phyloP scores from a whole-genome alignment of 2,329 filamentous ascomycete genomes.

The Colletotrichum melonis region DNA sequence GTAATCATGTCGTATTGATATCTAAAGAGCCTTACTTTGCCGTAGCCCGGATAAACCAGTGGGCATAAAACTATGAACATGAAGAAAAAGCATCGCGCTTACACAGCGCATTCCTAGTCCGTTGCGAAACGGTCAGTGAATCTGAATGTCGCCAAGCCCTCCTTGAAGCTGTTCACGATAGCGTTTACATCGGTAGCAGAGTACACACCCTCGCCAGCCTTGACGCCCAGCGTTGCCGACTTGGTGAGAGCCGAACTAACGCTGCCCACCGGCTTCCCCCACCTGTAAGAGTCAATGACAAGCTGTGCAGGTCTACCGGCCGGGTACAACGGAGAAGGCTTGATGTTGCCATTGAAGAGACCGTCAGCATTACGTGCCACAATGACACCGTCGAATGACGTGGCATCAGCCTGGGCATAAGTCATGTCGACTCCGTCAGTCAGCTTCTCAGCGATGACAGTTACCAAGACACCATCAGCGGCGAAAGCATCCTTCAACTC shows the following conservation, averaged over 20 bases:
- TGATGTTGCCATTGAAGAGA: constrained; percentile 58
- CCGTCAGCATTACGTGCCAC: constrained; percentile 64
- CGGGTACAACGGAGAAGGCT: constrained; percentile 68
- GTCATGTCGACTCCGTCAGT: constrained; percentile 67
- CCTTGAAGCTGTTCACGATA: constrained; percentile 60
- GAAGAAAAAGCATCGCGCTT: neutral
- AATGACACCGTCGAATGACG: constrained; percentile 72
- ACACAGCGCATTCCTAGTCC: constrained; percentile 49
- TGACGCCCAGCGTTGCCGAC: constrained; percentile 49
- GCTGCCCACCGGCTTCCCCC: constrained; percentile 76
- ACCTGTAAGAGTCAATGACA: constrained; percentile 70
- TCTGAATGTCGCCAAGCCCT: constrained; percentile 72
- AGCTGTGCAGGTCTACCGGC: constrained; percentile 73
- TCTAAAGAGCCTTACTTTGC: neutral
- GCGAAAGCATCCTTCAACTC: constrained; percentile 61
- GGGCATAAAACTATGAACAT: constrained; percentile 18
- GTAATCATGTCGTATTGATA: neutral
- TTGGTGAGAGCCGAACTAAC: constrained; percentile 55
- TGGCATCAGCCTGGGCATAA: constrained; percentile 73
- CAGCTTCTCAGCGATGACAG: constrained; percentile 71
- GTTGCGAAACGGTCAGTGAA: constrained; percentile 73
- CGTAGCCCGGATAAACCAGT: neutral
- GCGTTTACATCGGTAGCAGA: constrained; percentile 44
- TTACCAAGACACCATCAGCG: constrained; percentile 63
- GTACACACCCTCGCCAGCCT: constrained; percentile 55